Base-by-base conservation (phyloP, 2,329 filamentous ascomycete species). In the Aspergillus nomiae region DNA sequence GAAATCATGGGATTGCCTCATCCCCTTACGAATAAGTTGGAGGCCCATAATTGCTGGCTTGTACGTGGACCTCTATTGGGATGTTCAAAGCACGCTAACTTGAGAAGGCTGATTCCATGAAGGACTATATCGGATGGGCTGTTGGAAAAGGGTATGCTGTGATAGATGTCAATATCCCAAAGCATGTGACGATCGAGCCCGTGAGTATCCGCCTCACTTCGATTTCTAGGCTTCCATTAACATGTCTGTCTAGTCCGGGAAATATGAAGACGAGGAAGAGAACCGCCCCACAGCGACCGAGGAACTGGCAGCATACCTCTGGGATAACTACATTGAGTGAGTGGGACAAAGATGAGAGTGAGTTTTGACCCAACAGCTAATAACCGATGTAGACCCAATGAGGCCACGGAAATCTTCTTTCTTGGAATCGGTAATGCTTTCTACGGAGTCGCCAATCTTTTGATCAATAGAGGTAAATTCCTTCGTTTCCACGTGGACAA, bases 281-380 rank as follows among this genome's bases (percentile, higher is more conserved):
- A 78, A 74, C 60, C 86, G 87, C 76, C 89, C 87, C 64, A 75
- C 75, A 28, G 82, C 83, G 59, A 85, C 84, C 0, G 88, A 90
- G 65, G 89, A 94, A 64, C 81, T 97, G 12, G 87, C 94, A 5
- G 88, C 86, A 64, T 98, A 97, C 73, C 82, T 99, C 16, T 99
- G 95, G 95, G 94, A 97, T 70, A 99, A 99, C 74, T 97, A 97
- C 73, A 88, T 99, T 24, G 92, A 97, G 82, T 87, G 77, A 70
- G 82, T 69, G 16, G 16, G 30, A 28, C 41, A n/a, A 38, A 21
- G 5, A 11, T 45, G 38, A 34, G n/a, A 24, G 21, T 36, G 4
- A 19, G 30, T 24, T 24, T n/a, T 11, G 21, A 46, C 43, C 4
- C 24, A 16, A 6, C 9, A 50, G 51, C 59, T 65, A 60, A 67